These are phyloP conservation scores for Eutrema yunnanense DNA, from an alignment of 345 rosid species.

Conservation along the genomic window DNA sequence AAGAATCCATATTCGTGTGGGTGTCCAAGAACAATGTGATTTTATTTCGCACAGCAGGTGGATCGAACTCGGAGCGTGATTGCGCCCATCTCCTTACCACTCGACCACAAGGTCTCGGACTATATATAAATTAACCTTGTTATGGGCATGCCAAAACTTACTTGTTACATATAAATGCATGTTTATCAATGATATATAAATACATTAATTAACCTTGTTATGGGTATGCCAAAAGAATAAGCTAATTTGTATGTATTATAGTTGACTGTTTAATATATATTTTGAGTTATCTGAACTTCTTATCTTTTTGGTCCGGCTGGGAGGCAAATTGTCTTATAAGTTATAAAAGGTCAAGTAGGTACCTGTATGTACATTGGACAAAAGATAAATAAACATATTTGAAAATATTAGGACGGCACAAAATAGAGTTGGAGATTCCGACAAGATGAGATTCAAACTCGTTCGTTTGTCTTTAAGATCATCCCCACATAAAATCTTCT, in stretches of 20 bases:
- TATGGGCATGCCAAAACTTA: too few species aligned
- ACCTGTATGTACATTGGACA: not conserved
- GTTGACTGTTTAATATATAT: slow-evolving; percentile 18
- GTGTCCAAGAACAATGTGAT: too few species aligned
- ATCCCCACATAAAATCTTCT: slow-evolving; percentile 25
- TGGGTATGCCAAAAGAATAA: slow-evolving; percentile 29
- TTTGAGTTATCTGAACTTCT: slow-evolving; percentile 10
- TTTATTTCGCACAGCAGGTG: too few species aligned
- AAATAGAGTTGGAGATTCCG: slow-evolving; percentile 31
- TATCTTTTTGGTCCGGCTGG: slow-evolving; percentile 24
- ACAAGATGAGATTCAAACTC: slow-evolving; percentile 37
- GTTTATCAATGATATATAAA: not conserved
- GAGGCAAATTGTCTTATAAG: slow-evolving; percentile 18
- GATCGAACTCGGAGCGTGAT: too few species aligned
- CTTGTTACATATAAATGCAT: not conserved
- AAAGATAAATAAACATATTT: slow-evolving; percentile 5
- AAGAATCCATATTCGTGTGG: too few species aligned
- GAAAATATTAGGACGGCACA: slow-evolving; percentile 23
- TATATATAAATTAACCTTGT: too few species aligned
- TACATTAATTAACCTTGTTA: slow-evolving; percentile 3
- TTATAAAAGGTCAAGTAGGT: slow-evolving; percentile 30
- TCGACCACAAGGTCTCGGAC: too few species aligned
- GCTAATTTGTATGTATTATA: slow-evolving; percentile 24
- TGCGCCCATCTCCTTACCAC: too few species aligned
- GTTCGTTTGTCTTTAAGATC: slow-evolving; percentile 29